Evolutionary conservation across 352 stramenopile species (phyloP).

Genomic region (Pythium oligandrum): DNA sequence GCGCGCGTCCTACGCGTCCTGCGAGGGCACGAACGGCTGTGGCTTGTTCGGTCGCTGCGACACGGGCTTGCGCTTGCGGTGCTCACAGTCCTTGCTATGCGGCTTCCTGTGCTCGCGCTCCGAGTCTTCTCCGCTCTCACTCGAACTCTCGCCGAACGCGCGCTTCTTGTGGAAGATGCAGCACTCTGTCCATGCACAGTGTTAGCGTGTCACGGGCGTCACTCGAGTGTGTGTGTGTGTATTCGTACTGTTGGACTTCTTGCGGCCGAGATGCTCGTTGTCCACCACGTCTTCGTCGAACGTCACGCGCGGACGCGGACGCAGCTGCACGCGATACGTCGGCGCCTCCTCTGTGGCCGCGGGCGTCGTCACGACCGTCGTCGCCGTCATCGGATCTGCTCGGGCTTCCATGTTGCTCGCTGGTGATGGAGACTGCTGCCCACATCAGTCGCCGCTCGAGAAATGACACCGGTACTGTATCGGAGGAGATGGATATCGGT

Average conservation of each 20-base stretch:
- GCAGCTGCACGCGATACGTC: conserved; percentile 70
- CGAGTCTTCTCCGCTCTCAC: conserved; percentile 84
- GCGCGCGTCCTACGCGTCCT: too few relatives aligned
- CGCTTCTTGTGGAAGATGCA: conserved; percentile 93
- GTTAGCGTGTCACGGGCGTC: background rate
- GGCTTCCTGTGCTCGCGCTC: conserved; percentile 31
- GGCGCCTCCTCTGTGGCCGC: conserved; percentile 14
- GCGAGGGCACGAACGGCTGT: conserved; percentile 10
- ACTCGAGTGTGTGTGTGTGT: background rate
- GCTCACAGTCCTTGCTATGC: conserved; percentile 11
- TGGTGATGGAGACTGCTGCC: too few relatives aligned
- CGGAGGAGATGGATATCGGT: too few relatives aligned
- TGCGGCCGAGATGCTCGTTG: conserved; percentile 90
- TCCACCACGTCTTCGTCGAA: conserved; percentile 89
- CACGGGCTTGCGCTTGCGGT: conserved; percentile 20
- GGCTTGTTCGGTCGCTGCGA: conserved; percentile 20
- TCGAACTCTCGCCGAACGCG: conserved; percentile 89
- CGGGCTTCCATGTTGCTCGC: conserved; percentile 25
- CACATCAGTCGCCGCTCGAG: too few relatives aligned
- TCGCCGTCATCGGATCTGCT: conserved; percentile 21
- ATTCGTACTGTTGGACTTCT: conserved; percentile 84
- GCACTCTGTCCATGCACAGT: conserved; percentile 53
- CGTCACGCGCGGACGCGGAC: conserved; percentile 75
- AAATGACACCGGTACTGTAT: too few relatives aligned
- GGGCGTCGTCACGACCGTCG: conserved; percentile 20